phyloP scores from a whole-genome alignment of 2,329 filamentous ascomycete species.

The Stagonosporopsis rhizophila region DNA sequence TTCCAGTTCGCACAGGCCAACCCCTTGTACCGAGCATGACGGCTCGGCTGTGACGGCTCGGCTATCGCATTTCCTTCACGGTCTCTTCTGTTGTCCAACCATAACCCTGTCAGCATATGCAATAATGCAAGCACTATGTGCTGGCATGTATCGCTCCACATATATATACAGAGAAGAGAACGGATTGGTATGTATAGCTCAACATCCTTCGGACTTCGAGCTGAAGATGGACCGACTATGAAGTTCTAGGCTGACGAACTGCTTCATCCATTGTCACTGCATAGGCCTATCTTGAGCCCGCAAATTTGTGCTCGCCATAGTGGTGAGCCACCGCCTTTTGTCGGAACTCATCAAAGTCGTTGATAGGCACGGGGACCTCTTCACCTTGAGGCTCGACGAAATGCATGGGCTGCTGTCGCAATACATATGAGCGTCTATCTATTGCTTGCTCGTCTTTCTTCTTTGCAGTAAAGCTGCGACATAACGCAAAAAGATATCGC shows the following conservation, averaged over 20 bases:
- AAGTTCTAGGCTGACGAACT: too few species aligned
- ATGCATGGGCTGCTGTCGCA: neutral
- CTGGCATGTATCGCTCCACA: neutral
- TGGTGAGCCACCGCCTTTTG: too few species aligned
- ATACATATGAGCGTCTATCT: neutral
- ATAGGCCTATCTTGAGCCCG: too few species aligned
- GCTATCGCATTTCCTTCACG: neutral
- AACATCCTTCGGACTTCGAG: neutral
- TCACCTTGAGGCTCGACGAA: neutral
- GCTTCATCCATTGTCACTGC: too few species aligned
- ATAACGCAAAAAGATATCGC: neutral
- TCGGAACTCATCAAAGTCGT: too few species aligned
- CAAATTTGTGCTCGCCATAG: too few species aligned
- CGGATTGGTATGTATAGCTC: too few species aligned
- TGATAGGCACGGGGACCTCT: too few species aligned
- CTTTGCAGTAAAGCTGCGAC: neutral
- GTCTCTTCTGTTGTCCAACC: neutral
- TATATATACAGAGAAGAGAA: neutral
- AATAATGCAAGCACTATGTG: neutral
- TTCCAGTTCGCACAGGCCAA: too few species aligned
- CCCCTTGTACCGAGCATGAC: neutral
- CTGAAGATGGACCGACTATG: neutral
- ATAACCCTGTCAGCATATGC: neutral
- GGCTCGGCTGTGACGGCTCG: neutral
- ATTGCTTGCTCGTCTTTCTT: neutral